Conservation (phyloP, 225 moss, liverwort and hornwort genomes). For the Lunularia cruciata region DNA sequence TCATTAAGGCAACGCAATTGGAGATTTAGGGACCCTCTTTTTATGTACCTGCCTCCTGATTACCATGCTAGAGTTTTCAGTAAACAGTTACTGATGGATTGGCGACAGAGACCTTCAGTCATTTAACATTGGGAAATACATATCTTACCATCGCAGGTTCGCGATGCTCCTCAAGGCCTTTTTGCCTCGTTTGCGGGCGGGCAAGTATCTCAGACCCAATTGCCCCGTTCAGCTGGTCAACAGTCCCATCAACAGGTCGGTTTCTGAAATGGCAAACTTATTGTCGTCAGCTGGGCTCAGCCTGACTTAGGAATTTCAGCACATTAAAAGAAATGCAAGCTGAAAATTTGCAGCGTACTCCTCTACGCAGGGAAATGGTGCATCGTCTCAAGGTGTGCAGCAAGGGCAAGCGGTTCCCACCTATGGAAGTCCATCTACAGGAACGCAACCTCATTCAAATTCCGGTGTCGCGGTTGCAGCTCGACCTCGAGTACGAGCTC, state of each 20-base stretch:
- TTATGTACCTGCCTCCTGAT: no score
- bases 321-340: neutral
- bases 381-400: conserved; percentile 43
- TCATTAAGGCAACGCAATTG: neutral
- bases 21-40: neutral
- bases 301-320: no score
- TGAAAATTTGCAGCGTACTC: neutral
- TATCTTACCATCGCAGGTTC: conserved; percentile 34
- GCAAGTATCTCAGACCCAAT: conserved; percentile 38
- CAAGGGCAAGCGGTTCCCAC: conserved; percentile 53
- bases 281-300: no score
- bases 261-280: no score
- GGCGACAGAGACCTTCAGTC: neutral
- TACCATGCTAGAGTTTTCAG: conserved; percentile 4
- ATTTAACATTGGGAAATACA: neutral
- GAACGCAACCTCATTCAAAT: conserved; percentile 41
- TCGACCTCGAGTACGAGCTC: conserved; percentile 94
- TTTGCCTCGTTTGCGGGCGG: conserved; percentile 38
- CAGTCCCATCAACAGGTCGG: conserved; percentile 46
- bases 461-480: conserved; percentile 68
- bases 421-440: conserved; percentile 53
- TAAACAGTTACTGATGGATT: neutral
- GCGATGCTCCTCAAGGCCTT: conserved; percentile 43
- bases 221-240: conserved; percentile 42
- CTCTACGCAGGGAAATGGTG: conserved; percentile 40